Conservation (phyloP, 768 basidiomycete species). For the Megacollybia marginata region DNA sequence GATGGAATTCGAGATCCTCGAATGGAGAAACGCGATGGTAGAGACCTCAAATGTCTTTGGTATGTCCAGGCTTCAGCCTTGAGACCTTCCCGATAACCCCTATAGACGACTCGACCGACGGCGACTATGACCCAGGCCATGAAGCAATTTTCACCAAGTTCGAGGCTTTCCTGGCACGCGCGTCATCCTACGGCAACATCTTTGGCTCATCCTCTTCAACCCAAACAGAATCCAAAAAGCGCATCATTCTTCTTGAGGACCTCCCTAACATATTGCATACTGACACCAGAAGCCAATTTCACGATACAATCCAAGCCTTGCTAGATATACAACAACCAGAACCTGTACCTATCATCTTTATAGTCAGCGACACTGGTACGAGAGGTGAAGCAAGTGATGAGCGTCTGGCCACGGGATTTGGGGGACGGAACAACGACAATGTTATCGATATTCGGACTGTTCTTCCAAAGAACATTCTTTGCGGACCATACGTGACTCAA, state of each 20-base stretch:
- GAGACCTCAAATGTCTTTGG: conserved; percentile 28
- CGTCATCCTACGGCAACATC: conserved; percentile 50
- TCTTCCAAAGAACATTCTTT: conserved; percentile 58
- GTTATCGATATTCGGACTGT: conserved; percentile 64
- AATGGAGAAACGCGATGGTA: conserved; percentile 73
- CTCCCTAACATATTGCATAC: conserved; percentile 85
- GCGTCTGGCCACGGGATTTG: conserved; percentile 28
- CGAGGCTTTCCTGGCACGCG: conserved; percentile 65
- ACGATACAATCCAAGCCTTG: conserved; percentile 55
- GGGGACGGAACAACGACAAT: conserved; percentile 23
- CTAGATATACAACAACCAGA: conserved; percentile 18
- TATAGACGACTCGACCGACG: conserved; percentile 2
- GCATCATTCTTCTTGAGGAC: conserved; percentile 79
- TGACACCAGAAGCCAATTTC: conserved; percentile 64
- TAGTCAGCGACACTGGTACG: conserved; percentile 77
- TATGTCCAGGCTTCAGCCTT: conserved; percentile 3
- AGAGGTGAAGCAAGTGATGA: conserved; percentile 62
- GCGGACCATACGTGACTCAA: conserved; percentile 71
- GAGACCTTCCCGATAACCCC: not conserved
- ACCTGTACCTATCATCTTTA: conserved; percentile 65
- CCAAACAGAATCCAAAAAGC: conserved; percentile 25
- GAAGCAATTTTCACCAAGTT: conserved; percentile 62
- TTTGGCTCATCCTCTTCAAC: conserved; percentile 21
- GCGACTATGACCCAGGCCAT: conserved; percentile 20
- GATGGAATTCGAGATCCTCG: conserved; percentile 71